phyloP scores from a whole-genome alignment of 2,329 filamentous ascomycete species.

The Xylariaceae sp. region DNA sequence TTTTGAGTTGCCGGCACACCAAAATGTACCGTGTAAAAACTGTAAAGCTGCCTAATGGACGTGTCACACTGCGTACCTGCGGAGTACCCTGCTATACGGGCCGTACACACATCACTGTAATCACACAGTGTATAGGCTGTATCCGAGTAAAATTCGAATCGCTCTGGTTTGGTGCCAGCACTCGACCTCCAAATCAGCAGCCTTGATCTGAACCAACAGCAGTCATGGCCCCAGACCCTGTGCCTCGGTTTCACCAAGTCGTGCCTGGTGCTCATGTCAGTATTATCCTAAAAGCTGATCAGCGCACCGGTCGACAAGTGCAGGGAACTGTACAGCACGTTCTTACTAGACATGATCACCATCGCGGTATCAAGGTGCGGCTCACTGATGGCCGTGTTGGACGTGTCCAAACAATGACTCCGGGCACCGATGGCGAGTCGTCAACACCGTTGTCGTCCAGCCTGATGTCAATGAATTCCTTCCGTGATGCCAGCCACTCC shows the following conservation, averaged over 20 bases:
- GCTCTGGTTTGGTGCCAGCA: no score
- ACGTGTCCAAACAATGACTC: conserved; percentile 61
- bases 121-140: no score
- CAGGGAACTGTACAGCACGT: conserved; percentile 62
- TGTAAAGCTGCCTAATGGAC: no score
- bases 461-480: conserved; percentile 13
- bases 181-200: not conserved
- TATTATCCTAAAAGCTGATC: conserved; percentile 72
- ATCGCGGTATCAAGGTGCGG: conserved; percentile 74
- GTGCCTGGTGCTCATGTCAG: conserved; percentile 60
- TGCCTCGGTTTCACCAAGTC: conserved; percentile 51
- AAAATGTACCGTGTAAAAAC: no score
- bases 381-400: conserved; percentile 68
- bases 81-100: no score
- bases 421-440: conserved; percentile 1
- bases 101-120: no score
- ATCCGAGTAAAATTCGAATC: no score
- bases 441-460: conserved; percentile 5
- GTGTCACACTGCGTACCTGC: no score
- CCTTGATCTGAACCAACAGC: not conserved
- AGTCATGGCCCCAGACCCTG: conserved; percentile 20
- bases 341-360: conserved; percentile 69
- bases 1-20: no score
- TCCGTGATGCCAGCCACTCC: not conserved
- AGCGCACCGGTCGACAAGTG: conserved; percentile 68